Base-by-base conservation (phyloP, 2,329 filamentous ascomycete species). In the Furcasterigmium sp. region DNA sequence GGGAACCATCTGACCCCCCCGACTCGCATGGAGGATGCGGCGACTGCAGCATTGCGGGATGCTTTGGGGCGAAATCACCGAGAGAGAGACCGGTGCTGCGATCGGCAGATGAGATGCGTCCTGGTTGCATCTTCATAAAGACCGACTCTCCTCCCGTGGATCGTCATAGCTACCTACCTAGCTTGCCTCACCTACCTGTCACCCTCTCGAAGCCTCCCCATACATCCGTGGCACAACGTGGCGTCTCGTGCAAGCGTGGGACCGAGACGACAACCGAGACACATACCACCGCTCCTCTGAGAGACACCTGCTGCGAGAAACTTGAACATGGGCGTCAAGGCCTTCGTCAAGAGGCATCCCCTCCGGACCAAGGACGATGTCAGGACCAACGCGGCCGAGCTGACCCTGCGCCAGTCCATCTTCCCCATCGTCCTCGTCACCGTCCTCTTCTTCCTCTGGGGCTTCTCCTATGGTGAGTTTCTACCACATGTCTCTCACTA, bases 401-500 rank as follows among this genome's bases (percentile, higher is more conserved):
- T 88, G 48, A 86, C 82, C 0, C 58, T 87, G 23, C 70, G 80
- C 41, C 72, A 85, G 54, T 87, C 83, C 11, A 69, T 88, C 42
- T 76, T 76, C 51, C 85, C 84, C 3, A 72, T 87, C 37, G 67
- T 69, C 43, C 70, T 89, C 5, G 84, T 87, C 37, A 72, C 69
- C 7, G 57, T 64, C 20, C 59, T 71, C 25, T 71, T 70, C 58
- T 70, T 71, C 46, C 63, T 72, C 32, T 70, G 67, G 68, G 68
- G 68, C 10, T 70, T 72, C 53, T 66, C 64, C 43, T 71, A 70
- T 49, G 67, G 69, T 35, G 26, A 15, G 28, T 32, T 32, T n/a
- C 2, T 15, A 3, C 29, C 29, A n/a, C n/a, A n/a, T n/a, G n/a
- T n/a, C 10, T n/a, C 25, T 8, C 25, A 28, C 28, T n/a, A 32